Base-by-base conservation (phyloP, 768 basidiomycete species). In the Pleurotus salmoneostramineus region DNA sequence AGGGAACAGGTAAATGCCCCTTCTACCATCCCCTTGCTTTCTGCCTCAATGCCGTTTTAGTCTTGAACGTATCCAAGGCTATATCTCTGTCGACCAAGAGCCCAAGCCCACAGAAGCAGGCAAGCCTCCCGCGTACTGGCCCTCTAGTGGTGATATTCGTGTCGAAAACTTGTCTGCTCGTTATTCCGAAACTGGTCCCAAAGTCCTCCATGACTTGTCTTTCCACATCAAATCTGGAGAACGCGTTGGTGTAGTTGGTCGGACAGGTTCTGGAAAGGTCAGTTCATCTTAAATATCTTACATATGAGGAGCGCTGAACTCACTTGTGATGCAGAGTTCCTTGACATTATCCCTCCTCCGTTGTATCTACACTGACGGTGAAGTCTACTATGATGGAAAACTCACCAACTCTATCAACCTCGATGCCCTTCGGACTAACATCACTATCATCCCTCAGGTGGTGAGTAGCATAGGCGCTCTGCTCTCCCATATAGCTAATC, bases 31-130 rank as follows among this genome's bases (percentile, higher is more conserved):
- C 6, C n/a, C 6, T 40, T 45, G 2, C 45, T 15, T 36, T 49
- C 35, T 14, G 15, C 3, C 32, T 10, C 32, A 49, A 36, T 5
- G 10, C 45, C 77, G 77, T 40, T 34, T 17, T 40, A 68, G 68
- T 49, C 55, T 66, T 8, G 88, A 90, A 60, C 83, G 88, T 60
- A 83, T 89, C 1, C 79, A 83, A 36, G 87, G 64, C 35, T 82
- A 78, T 63, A 66, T 81, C 40, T 62, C 70, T 40, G 77, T 80
- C 58, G 78, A 80, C 44, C 74, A 76, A 47, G 79, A 83, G 61
- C 68, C 73, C 0, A 63, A 66, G 51, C 64, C 73, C 0, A 69
- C 70, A 0, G 56, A 66, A 14, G 60, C 61, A 5, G 77, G 76
- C 49, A 68, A 68, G 43, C 84, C 83, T 4, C 82, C 84, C 0